phyloP scores from a whole-genome alignment of 768 basidiomycete species.

The Russula dissimulans region DNA sequence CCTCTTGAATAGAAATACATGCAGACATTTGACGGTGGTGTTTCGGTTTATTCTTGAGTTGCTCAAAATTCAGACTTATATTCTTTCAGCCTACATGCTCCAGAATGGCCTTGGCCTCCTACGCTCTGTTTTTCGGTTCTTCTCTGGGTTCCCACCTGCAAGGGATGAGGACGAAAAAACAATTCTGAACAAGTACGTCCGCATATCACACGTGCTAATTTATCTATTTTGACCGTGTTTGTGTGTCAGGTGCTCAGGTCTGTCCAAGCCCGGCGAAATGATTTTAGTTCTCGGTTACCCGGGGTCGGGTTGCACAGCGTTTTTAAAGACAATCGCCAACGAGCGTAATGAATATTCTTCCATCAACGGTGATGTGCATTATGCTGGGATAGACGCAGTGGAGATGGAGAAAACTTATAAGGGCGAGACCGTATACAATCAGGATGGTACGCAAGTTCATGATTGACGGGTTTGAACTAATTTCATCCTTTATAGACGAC shows the following conservation, averaged over 20 bases:
- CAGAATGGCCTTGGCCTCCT: neutral
- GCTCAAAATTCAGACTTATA: neutral
- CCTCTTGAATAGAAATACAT: conserved; percentile 40
- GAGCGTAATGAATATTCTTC: conserved; percentile 53
- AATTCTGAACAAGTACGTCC: conserved; percentile 8
- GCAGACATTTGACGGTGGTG: conserved; percentile 49
- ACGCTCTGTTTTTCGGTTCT: neutral
- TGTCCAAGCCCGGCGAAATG: conserved; percentile 18
- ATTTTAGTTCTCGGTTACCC: conserved; percentile 47
- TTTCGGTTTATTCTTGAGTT: neutral
- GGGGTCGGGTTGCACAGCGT: conserved; percentile 77
- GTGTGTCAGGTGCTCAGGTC: conserved; percentile 10
- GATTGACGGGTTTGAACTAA: conserved; percentile 19
- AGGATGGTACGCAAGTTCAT: conserved; percentile 43
- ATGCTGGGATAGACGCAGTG: conserved; percentile 66
- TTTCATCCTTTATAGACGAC: conserved; percentile 44
- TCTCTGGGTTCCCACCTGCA: neutral
- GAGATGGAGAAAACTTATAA: conserved; percentile 72
- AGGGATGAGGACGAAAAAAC: neutral
- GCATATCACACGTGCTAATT: neutral
- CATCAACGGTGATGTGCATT: conserved; percentile 66
- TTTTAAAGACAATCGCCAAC: conserved; percentile 78
- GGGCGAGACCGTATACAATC: conserved; percentile 74
- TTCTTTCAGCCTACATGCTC: conserved; percentile 2
- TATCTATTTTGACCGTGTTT: neutral